Evolutionary conservation across 108 stramenopile genomes (phyloP).

Genomic region (Nitzschia sp.): DNA sequence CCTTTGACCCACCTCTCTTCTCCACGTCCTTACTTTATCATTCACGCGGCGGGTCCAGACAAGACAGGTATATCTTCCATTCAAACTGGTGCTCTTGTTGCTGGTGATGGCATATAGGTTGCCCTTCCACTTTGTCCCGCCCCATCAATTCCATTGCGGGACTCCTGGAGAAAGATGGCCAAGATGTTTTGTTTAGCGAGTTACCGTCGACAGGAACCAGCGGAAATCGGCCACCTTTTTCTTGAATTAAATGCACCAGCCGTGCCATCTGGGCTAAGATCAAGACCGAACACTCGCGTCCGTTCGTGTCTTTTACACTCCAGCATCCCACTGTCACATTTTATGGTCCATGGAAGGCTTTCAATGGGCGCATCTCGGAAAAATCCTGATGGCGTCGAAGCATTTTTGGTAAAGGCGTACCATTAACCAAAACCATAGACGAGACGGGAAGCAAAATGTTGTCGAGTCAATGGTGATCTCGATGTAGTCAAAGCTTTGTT

Average conservation of each 20-base stretch:
- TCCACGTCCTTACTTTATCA: slow-evolving; percentile 4
- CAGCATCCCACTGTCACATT: not conserved
- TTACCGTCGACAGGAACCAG: not conserved
- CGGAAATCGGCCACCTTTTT: not conserved
- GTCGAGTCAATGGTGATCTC: not conserved
- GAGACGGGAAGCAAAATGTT: not conserved
- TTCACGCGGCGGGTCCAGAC: slow-evolving; percentile 23
- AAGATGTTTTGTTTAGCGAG: slow-evolving; percentile 7
- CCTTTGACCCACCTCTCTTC: too few relatives aligned
- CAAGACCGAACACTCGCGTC: not conserved
- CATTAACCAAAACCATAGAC: not conserved
- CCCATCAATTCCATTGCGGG: not conserved
- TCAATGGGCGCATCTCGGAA: slow-evolving; percentile 6
- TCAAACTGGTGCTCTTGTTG: too few relatives aligned
- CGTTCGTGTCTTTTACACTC: not conserved
- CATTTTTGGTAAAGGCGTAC: not conserved
- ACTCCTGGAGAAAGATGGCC: not conserved
- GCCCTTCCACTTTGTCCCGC: too few relatives aligned
- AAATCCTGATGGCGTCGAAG: not conserved
- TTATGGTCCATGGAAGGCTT: slow-evolving; percentile 17
- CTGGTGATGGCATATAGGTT: too few relatives aligned
- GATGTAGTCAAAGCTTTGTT: too few relatives aligned
- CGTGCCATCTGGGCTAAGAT: not conserved
- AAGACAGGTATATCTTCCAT: slow-evolving; percentile 15
- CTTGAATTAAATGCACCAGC: not conserved